Evolutionary conservation across 495 filamentous ascomycete genomes (phyloP).

Genomic region (Aspergillus incahuasiensis): DNA sequence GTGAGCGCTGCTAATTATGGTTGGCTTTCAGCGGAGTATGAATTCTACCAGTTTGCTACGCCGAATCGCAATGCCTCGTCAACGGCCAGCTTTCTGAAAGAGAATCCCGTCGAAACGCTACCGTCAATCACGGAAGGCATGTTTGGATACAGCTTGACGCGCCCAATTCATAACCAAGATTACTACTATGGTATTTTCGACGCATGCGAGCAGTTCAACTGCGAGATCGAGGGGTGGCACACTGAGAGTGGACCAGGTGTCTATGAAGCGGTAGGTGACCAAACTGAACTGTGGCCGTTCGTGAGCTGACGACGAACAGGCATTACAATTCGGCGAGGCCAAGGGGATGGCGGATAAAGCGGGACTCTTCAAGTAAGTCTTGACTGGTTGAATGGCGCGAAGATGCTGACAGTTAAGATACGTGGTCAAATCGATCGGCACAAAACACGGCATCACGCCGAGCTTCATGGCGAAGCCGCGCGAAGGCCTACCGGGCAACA

Average conservation of each 20-base stretch:
- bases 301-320: slow-evolving; percentile 31
- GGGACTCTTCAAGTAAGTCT: slow-evolving; percentile 77
- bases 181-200: slow-evolving; percentile 93
- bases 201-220: slow-evolving; percentile 73
- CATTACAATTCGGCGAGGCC: slow-evolving; percentile 80
- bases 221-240: slow-evolving; percentile 93
- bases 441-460: slow-evolving; percentile 83
- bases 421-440: slow-evolving; percentile 78
- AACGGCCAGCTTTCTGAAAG: slow-evolving; percentile 65
- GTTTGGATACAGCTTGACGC: slow-evolving; percentile 96
- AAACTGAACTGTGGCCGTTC: background rate
- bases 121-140: slow-evolving; percentile 88
- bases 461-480: slow-evolving; percentile 99
- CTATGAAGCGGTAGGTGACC: slow-evolving; percentile 71
- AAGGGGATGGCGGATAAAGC: slow-evolving; percentile 87
- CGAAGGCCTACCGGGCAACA: slow-evolving; percentile 85
- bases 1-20: background rate
- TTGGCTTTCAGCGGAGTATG: slow-evolving; percentile 71
- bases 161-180: slow-evolving; percentile 86
- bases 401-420: slow-evolving; percentile 45
- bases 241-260: slow-evolving; percentile 95
- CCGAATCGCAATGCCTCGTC: slow-evolving; percentile 66
- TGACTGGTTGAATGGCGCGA: background rate
- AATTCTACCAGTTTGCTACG: slow-evolving; percentile 90
- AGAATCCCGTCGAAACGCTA: slow-evolving; percentile 66